Evolutionary conservation across 345 rosid species (phyloP).

Genomic region (Gossypium ekmanianum): DNA sequence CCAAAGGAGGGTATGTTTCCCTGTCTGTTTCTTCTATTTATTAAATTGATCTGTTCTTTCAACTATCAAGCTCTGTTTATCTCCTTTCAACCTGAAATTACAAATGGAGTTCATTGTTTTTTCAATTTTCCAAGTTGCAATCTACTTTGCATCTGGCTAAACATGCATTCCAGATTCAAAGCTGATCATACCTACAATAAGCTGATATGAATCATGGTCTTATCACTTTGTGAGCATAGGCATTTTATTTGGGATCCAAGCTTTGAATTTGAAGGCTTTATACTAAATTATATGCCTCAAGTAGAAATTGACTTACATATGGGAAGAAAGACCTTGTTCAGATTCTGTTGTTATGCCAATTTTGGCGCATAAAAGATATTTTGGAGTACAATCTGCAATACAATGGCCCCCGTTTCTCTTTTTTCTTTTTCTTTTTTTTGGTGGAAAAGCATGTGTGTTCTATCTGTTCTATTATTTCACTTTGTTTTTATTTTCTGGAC

Average conservation of each 20-base stretch:
- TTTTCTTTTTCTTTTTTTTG: too few species aligned
- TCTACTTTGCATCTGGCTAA: neutral
- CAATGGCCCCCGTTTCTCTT: neutral
- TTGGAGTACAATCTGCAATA: constrained; percentile 1
- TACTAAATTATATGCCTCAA: neutral
- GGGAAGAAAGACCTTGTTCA: neutral
- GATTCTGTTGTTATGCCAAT: neutral
- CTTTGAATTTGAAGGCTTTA: neutral
- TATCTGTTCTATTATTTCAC: neutral
- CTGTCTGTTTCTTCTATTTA: constrained; percentile 14
- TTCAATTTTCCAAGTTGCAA: neutral
- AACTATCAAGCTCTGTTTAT: neutral
- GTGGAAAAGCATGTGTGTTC: neutral
- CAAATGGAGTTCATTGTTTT: neutral
- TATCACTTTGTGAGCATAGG: neutral
- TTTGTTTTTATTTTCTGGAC: neutral
- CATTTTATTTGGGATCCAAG: neutral
- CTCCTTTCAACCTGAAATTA: neutral
- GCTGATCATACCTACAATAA: neutral
- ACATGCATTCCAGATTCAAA: neutral
- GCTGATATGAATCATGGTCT: neutral
- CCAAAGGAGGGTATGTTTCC: constrained; percentile 74
- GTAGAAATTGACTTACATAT: neutral
- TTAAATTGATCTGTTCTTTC: neutral
- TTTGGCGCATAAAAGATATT: neutral